Evolutionary conservation across 805 yeast genomes (phyloP), one percentile per base, ranked within the genome.

Genomic region (Kodamaea hsintzibuensis): DNA sequence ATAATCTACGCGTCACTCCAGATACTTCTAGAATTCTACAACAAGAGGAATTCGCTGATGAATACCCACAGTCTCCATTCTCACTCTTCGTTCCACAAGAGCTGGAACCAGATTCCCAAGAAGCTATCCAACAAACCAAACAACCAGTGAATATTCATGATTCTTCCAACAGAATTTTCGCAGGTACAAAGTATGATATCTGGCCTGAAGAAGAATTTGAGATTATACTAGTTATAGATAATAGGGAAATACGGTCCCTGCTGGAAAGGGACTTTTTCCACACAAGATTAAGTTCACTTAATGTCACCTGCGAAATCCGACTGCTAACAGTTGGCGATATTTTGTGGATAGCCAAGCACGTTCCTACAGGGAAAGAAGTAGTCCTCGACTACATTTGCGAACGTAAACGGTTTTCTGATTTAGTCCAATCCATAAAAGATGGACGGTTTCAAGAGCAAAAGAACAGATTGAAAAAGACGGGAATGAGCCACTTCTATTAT

Each of bases 371-470:
- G 1, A 79, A 80, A 51, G 85, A 85, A 52, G 90, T 85, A 3
- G 86, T 89, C 0, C 70, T 95, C 14, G 88, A 93, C 65, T 85
- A 83, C 57, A 87, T 95, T n/a, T 80, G 93, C 46, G 99, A 95
- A 72, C 77, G 99, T 39, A 95, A 95, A 69, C 74, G 97, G 53
- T 69, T 92, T 44, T 96, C 90, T 64, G 99, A 95, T 75, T 78
- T 95, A 62, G 88, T 88, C 0, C 64, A 77, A 35, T 89, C 96
- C 50, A 91, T 95, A 46, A 80, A 81, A 55, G 99, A 95, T 69
- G 97, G 97, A 1, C 73, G 99, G 49, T 91, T 88, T 62, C 76
- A 78, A 52, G 99, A 95, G 66, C 99, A 95, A 66, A 92, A 93
- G 64, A 71, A 79, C 14, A 78, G 99, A 51, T 73, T 95, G 54